Evolutionary conservation across 139 green algal genomes (phyloP), one percentile per base, ranked within the genome.

Genomic region (Medakamo hakoo): DNA sequence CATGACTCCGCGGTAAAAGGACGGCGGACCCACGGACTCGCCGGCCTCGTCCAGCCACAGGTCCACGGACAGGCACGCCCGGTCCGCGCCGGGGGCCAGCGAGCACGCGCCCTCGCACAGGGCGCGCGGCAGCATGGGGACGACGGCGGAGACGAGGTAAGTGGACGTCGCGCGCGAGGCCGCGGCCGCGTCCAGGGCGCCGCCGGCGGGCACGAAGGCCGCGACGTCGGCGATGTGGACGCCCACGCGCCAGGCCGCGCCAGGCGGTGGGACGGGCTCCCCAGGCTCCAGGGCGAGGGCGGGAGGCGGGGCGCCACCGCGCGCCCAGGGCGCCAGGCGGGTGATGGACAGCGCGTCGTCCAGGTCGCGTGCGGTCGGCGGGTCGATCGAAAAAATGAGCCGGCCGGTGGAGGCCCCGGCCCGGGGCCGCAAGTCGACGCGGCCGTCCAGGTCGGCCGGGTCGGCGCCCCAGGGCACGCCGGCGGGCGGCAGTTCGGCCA

Each of bases 141-240:
- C 78, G 2, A 95, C 83, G 0, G 62, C 52, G 55, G 81, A 64
- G 40, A 84, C 68, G n/a, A 82, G 48, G 62, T 87, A 87, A 20
- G 76, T 49, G 20, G 56, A 65, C n/a, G 85, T 93, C 70, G 72
- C 71, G 19, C 85, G 60, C 26, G 55, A 4, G 18, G 49, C 30
- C 2, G 88, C 88, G 62, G 89, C 87, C 4, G 72, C 59, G 65
- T 98, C 92, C 52, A 98, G 69, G 21, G 79, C 75, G 4, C 67
- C 85, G 23, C 72, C 72, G 0, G 84, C 62, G 63, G 70, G 49
- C 32, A 92, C 75, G 70, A 95, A 95, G 65, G 84, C 75, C 1
- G 79, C 76, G 57, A 95, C 88, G 59, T 95, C 88, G 29, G 88
- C 87, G 62, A 95, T 95, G 78, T 95, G 88, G 27, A 95, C 88